Percentiles rank a stretch among this genome's conserved stretches.
Evolutionary conservation across 352 stramenopile genomes (phyloP).

Genomic region (Pythium chondricola): DNA sequence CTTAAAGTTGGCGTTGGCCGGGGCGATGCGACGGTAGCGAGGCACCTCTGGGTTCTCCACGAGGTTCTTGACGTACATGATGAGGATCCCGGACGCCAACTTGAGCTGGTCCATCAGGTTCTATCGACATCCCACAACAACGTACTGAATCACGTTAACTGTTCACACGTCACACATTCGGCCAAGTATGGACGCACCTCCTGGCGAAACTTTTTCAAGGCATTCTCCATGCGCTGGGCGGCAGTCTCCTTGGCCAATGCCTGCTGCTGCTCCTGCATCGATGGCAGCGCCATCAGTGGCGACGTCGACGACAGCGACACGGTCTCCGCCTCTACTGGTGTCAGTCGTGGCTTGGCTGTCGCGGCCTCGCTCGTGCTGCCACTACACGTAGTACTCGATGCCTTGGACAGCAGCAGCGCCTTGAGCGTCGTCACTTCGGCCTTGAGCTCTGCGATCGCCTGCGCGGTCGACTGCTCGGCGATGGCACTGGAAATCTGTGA

Average conservation of each 20-base stretch:
- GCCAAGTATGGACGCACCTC: conserved; percentile 7
- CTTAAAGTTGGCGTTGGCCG: conserved; percentile 79
- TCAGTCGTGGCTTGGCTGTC: neutral
- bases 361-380: too few species aligned
- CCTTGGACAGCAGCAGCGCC: conserved; percentile 39
- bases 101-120: conserved; percentile 71
- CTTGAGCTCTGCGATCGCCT: conserved; percentile 62
- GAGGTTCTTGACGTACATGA: conserved; percentile 86
- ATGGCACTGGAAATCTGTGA: conserved; percentile 43
- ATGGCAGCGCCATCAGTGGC: neutral
- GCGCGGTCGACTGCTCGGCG: conserved; percentile 41
- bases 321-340: neutral
- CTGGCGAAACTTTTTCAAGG: conserved; percentile 19
- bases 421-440: conserved; percentile 66
- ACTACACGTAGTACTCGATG: too few species aligned
- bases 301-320: neutral
- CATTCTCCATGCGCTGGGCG: conserved; percentile 13
- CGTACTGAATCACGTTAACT: neutral
- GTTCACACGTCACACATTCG: neutral
- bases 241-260: conserved; percentile 11
- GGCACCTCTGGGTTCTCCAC: conserved; percentile 79
- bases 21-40: conserved; percentile 72
- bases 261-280: neutral
- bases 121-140: conserved; percentile 17
- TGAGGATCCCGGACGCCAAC: conserved; percentile 57